Percentiles rank a stretch among this genome's conserved stretches.
These are phyloP conservation scores for Phytopythium montanum DNA, from an alignment of 352 stramenopile species.

Conservation along the genomic window DNA sequence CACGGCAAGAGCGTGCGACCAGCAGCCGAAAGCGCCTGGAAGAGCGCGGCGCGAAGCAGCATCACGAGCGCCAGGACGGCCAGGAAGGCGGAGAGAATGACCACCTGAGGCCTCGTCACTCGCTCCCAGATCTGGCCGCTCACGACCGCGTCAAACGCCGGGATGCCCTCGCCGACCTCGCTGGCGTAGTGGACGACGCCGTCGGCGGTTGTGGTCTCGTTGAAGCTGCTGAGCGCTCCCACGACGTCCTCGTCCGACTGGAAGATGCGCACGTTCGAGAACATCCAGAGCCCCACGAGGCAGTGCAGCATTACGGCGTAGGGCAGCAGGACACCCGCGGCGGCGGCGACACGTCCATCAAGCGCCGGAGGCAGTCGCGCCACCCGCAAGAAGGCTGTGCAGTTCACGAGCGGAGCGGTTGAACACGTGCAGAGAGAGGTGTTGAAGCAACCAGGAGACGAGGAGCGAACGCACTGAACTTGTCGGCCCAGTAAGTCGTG, in stretches of 20 bases:
- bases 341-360: conserved; percentile 59
- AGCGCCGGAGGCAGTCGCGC: conserved; percentile 66
- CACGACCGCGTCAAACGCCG: conserved; percentile 38
- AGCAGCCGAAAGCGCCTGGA: conserved; percentile 61
- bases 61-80: conserved; percentile 42
- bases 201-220: not conserved
- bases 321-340: conserved; percentile 55
- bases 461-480: conserved; percentile 61
- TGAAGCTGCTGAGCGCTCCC: conserved; percentile 15
- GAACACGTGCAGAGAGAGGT: not conserved
- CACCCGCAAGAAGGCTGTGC: conserved; percentile 58
- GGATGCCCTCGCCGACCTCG: conserved; percentile 47
- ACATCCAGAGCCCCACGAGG: conserved; percentile 83
- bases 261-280: conserved; percentile 84
- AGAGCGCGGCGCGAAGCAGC: conserved; percentile 56
- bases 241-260: conserved; percentile 41
- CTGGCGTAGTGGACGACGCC: not conserved
- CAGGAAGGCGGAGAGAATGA: conserved; percentile 74
- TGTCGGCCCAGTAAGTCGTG: conserved; percentile 84
- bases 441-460: not conserved
- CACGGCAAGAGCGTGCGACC: conserved; percentile 54
- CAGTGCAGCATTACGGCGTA: conserved; percentile 76
- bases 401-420: not conserved
- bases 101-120: conserved; percentile 66
- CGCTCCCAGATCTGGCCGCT: conserved; percentile 49